These are phyloP conservation scores for Hirschfeldia incana DNA, from an alignment of 345 rosid genomes.

Conservation along the genomic window DNA sequence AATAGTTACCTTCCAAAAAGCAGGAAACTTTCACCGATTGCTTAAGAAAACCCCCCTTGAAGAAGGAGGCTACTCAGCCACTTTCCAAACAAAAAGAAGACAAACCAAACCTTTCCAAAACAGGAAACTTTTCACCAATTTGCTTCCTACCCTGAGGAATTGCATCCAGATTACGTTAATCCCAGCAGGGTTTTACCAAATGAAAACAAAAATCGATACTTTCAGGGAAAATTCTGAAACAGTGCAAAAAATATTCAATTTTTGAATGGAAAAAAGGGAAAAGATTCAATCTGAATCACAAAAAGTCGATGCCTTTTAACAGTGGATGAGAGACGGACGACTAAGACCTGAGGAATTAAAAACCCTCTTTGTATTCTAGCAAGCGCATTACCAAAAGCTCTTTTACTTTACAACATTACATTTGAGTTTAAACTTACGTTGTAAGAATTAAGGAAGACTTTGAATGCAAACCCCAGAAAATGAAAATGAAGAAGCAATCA, in stretches of 20 bases:
- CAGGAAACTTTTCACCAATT: conserved; percentile 18
- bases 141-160: conserved; percentile 25
- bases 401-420: conserved; percentile 12
- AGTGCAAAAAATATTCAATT: conserved; percentile 6
- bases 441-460: conserved; percentile 22
- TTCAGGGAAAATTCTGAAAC: not conserved
- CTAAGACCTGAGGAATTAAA: conserved; percentile 2
- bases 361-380: conserved; percentile 25
- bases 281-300: conserved; percentile 34
- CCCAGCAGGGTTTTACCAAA: not conserved
- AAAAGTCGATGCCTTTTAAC: conserved; percentile 17
- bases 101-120: conserved; percentile 28
- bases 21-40: conserved; percentile 1
- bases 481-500: conserved; percentile 15
- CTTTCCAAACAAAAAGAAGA: conserved; percentile 3
- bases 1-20: conserved; percentile 25
- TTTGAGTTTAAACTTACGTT: conserved; percentile 20
- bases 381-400: not conserved
- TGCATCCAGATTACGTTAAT: no score
- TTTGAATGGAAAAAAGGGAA: not conserved
- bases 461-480: conserved; percentile 18
- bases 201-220: not conserved
- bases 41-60: not conserved
- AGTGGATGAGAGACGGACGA: not conserved
- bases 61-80: not conserved